Percentiles rank a stretch among this genome's conserved stretches.
Evolutionary conservation across 495 filamentous ascomycete species (phyloP).

Genomic region (Cudoniella acicularis): DNA sequence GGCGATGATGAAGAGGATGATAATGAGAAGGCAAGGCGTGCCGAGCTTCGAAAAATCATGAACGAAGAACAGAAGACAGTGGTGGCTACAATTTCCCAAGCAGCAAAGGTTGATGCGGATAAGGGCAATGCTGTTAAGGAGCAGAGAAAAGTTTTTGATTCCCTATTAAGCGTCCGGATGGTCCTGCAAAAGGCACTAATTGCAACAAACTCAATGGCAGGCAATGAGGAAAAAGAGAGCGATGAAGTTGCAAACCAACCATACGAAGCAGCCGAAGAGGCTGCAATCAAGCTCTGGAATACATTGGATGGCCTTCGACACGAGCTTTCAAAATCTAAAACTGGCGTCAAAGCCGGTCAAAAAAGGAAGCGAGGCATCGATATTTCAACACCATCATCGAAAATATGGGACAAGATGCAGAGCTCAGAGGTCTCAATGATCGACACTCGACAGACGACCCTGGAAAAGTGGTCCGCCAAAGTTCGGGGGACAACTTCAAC

Average conservation of each 20-base stretch:
- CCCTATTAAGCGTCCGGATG: conserved; percentile 81
- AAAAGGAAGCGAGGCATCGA: conserved; percentile 57
- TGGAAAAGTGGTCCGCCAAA: conserved; percentile 68
- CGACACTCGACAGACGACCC: conserved; percentile 47
- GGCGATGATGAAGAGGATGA: conserved; percentile 35
- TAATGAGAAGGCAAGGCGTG: conserved; percentile 43
- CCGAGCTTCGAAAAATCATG: conserved; percentile 65
- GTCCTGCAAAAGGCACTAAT: conserved; percentile 86
- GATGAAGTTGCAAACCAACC: conserved; percentile 32
- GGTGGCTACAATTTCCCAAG: conserved; percentile 63
- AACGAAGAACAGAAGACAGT: conserved; percentile 67
- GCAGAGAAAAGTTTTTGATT: conserved; percentile 81
- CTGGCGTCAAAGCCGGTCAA: conserved; percentile 33
- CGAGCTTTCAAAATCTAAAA: conserved; percentile 42
- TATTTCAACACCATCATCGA: conserved; percentile 47
- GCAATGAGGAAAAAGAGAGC: conserved; percentile 33
- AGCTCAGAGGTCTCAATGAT: conserved; percentile 48
- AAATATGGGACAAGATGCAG: conserved; percentile 72
- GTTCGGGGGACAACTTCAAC: conserved; percentile 44
- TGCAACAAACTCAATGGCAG: conserved; percentile 70
- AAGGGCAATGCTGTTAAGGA: conserved; percentile 83
- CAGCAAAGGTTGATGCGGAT: conserved; percentile 70
- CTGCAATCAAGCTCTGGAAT: conserved; percentile 85
- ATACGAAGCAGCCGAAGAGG: conserved; percentile 77
- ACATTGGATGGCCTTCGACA: conserved; percentile 70